These are phyloP conservation scores for Pleurotus tuber-regium DNA, from an alignment of 768 basidiomycete species.

Conservation along the genomic window DNA sequence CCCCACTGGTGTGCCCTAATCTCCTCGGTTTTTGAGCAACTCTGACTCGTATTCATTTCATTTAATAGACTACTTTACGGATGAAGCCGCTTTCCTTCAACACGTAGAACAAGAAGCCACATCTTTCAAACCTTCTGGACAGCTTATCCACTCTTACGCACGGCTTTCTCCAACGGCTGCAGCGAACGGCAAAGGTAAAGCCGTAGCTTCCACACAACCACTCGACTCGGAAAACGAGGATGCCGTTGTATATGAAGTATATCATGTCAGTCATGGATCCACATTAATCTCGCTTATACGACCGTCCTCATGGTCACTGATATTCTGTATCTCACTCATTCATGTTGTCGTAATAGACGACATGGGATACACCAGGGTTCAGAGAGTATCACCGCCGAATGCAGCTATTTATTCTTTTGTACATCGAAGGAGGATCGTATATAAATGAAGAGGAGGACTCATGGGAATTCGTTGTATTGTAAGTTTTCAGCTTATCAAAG, in stretches of 20 bases:
- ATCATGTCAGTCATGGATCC: constrained; percentile 61
- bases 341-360: constrained; percentile 47
- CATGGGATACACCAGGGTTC: constrained; percentile 85
- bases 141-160: constrained; percentile 73
- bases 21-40: background rate
- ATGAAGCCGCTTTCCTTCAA: constrained; percentile 62
- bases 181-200: constrained; percentile 54
- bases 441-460: constrained; percentile 90
- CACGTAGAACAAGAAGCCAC: constrained; percentile 77
- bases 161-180: constrained; percentile 42
- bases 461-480: constrained; percentile 94
- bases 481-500: constrained; percentile 27
- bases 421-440: constrained; percentile 94
- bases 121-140: constrained; percentile 74
- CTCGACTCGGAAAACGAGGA: constrained; percentile 53
- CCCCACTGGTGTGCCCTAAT: constrained; percentile 52
- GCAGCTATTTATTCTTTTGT: constrained; percentile 92
- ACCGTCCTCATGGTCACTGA: background rate
- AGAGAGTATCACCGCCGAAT: constrained; percentile 87
- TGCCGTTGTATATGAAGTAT: constrained; percentile 81
- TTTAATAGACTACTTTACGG: constrained; percentile 64
- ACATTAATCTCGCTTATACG: background rate
- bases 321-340: background rate
- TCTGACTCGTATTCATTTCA: background rate
- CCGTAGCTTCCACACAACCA: constrained; percentile 31